Base-by-base conservation (phyloP, 495 filamentous ascomycete genomes). In the Daldinia caldariorum region DNA sequence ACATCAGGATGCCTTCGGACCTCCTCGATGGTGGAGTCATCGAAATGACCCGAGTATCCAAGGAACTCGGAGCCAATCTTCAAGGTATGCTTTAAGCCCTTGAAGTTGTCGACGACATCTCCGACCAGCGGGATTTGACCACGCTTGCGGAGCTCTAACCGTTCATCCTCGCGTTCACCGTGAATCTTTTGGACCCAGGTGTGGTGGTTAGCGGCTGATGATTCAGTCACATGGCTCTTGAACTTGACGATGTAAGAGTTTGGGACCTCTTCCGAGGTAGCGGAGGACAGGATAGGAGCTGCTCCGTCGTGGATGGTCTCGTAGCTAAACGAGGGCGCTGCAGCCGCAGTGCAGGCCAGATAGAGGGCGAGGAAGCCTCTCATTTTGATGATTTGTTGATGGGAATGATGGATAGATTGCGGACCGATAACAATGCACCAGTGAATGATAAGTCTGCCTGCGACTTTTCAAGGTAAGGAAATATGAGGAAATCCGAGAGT, bases 241-340 rank as follows among this genome's bases (percentile, higher is more conserved):
- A 99, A 97, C 70, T 97, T 92, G 81, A 99, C 82, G 81, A 99
- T 97, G 80, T 98, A 99, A 41, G 92, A 93, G 83, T 97, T 91
- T 51, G 93, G 91, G 37, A 99, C 87, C 62, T 83, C 82, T 70
- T 92, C 82, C 31, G 93, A 85, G 73, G 90, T 90, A 31, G 85
- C 80, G 7, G 94, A 90, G 14, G 94, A 94, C 73, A 98, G 83
- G 69, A 99, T 84, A 71, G 96, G 96, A 70, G 96, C 95, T 47
- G 89, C 89, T 66, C 89, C 92, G 73, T 92, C 89, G 80, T 96
- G 91, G 79, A 95, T 91, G 71, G 93, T 91, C 70, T 89, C 90
- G 64, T 90, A 85, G 72, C 84, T 82, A 75, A 91, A 84, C 41
- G 91, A 82, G 69, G 94, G 94, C 57, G 92, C 91, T 54, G 93